Evolutionary conservation across 805 yeast species (phyloP), one percentile per base, ranked within the genome.

Genomic region (Wickerhamomyces bisporus): DNA sequence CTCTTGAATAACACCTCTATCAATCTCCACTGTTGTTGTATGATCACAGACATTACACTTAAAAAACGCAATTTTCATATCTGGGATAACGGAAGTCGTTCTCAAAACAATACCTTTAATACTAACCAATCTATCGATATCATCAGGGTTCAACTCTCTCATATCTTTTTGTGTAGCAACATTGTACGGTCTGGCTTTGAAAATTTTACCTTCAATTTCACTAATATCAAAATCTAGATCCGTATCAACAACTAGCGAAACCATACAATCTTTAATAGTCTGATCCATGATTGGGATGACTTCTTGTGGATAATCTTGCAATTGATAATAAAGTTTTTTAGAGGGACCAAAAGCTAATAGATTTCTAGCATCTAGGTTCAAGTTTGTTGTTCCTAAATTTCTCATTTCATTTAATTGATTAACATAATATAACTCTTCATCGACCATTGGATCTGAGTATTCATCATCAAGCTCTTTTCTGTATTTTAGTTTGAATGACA

Each of bases 261-360:
- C 81, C 77, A 93, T 77, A 52, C 88, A 81, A 57, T 91, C 96
- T 57, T 87, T 88, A 40, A 89, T 74, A 4, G 96, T 81, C 55
- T 89, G 96, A 70, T 93, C 98, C 97, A 93, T 89, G 51, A 93
- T 86, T 10, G 98, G 97, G 39, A 93, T 80, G 27, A 93, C 86
- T 68, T 93, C 98, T 59, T 89, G 97, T 1, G 98, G 98, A 57
- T 89, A 93, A 55, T 87, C 85, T 47, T 87, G 75, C 47, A 93
- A 67, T 61, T 91, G 96, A 54, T 85, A 75, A 62, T 85, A 93
- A 36, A 93, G 66, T 53, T 84, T 86, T 44, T 75, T 76, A 5
- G 97, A 80, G 23, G 80, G 71, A 4, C 83, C 80, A 54, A 76
- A 87, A 6, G 93, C 79, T 39, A 82, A 66, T 44, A 93, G 65